Evolutionary conservation across 2,329 filamentous ascomycete genomes (phyloP), one percentile per base, ranked within the genome.

Genomic region (Aureobasidium musti): DNA sequence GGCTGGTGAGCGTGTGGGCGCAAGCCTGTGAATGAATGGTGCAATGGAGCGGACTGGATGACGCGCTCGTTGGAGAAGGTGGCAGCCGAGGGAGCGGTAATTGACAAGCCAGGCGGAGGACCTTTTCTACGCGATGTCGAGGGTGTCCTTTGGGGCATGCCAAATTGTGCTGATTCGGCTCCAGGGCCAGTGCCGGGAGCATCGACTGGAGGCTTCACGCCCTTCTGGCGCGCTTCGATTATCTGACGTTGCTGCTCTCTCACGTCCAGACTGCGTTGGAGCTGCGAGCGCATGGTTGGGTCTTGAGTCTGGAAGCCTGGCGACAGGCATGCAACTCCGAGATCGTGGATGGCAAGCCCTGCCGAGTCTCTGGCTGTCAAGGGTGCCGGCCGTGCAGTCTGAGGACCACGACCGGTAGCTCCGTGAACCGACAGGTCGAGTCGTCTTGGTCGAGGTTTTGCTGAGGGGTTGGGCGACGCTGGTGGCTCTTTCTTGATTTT

Each of bases 271-370:
- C 95, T 98, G 72, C 94, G 88, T 79, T 98, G 92, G 63, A 99
- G 82, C 78, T 98, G 93, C 78, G 97, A 92, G 75, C 95, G 89
- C 92, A 97, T 96, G 23, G 90, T 86, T n/a, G 95, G 94, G 78
- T 99, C 92, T 73, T 98, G 91, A 19, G 95, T 98, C 71, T 96
- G 89, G 74, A 99, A 98, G 64, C 95, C 95, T 0, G 95, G 95
- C 2, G 95, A 98, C 65, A 99, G 83, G 74, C 95, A 99, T 49
- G 94, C 94, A 66, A 98, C 84, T 67, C 95, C 95, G 30, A 98
- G 91, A 78, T 97, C 92, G 73, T 96, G 92, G 74, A 98, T 94
- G 49, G 85, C 91, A 43, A 95, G 81, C 26, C 89, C 86, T 53
- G 84, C 84, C 67, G 80, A 84, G 68, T 96, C 91, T 71, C 91